A percentile compares a stretch with the other conserved stretches of the same genome.
Evolutionary conservation across 23 red algal species (phyloP).

Genomic region (Gracilaria domingensis): DNA sequence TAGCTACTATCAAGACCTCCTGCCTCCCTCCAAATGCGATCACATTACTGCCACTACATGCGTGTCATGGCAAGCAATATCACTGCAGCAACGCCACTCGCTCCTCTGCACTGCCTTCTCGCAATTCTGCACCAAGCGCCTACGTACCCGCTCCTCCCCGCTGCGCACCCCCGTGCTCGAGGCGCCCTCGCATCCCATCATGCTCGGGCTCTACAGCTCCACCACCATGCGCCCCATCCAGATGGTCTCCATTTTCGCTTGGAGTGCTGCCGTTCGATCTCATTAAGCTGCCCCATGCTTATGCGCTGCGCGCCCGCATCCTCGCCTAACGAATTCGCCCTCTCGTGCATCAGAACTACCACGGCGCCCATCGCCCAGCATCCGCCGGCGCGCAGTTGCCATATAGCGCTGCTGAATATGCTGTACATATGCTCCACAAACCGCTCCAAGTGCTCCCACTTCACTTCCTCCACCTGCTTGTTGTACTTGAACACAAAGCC

Average conservation of each 20-base stretch:
- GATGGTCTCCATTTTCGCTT: constrained; percentile 12
- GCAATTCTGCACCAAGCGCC: constrained; percentile 3
- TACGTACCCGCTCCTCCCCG: constrained; percentile 35
- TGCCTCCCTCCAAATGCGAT: too few species aligned
- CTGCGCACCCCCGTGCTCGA: constrained; percentile 35
- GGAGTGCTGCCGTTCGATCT: constrained; percentile 32
- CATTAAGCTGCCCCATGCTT: constrained; percentile 15
- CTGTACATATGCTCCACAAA: background rate
- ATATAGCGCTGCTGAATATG: constrained; percentile 5
- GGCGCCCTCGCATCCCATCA: constrained; percentile 28
- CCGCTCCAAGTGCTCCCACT: constrained; percentile 31
- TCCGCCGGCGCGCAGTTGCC: background rate
- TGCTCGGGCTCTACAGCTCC: background rate
- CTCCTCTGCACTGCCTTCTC: background rate
- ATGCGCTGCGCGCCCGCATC: background rate
- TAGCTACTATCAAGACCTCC: too few species aligned
- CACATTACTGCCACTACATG: too few species aligned
- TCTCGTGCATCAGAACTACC: background rate
- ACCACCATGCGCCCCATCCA: background rate
- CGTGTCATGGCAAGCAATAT: too few species aligned
- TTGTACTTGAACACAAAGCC: constrained; percentile 9
- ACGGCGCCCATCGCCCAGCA: constrained; percentile 29
- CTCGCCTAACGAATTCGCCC: background rate
- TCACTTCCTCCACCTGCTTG: constrained; percentile 12
- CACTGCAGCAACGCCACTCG: background rate